Evolutionary conservation across 1,284 basidiomycete genomes (phyloP), one percentile per base, ranked within the genome.

Genomic region (Leccinum ambiguum): DNA sequence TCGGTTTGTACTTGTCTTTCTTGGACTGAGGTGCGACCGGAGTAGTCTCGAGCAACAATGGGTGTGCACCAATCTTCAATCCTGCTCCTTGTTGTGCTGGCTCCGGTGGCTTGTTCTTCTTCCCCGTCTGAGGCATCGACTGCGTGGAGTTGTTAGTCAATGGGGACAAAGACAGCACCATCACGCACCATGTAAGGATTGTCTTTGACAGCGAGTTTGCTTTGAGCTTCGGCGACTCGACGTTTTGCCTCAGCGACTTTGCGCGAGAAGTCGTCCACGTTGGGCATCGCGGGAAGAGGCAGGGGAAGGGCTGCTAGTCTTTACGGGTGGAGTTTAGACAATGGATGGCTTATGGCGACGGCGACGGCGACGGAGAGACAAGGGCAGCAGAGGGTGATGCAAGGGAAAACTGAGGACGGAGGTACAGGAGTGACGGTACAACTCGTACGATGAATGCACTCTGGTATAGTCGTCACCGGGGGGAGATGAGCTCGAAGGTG

Each of bases 1-100:
- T 97, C 8, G 96, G 93, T 76, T 95, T 96, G 79, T 96, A 97
- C 66, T 91, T 81, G 74, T 95, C 92, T 76, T 94, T 95, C 78
- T 92, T 93, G 41, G 87, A 89, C 74, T 91, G 89, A 0, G 87
- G 83, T 2, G 81, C 81, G 2, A 81, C 74, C 0, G 83, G 81
- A 11, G 84, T 82, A 13, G 83, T 85, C 64, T 93, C 92, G 67
- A 96, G 83, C 26, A 96, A 78, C 26, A 96, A 80, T 5, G 95
- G 95, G 76, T 97, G 95, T 0, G 93, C 92, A 2, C 93, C 89
- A 86, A 96, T 94, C 76, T 92, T 92, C 64, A 94, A 79, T 21
- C 92, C 93, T 16, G 88, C 88, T 58, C 92, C 91, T 75, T 90
- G 89, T 50, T 89, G 91, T 3, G 86, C 79, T 58, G 86, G 84